These are phyloP conservation scores for Umbelopsis vinacea DNA, from an alignment of 192 early-diverging fungal species.

Conservation along the genomic window DNA sequence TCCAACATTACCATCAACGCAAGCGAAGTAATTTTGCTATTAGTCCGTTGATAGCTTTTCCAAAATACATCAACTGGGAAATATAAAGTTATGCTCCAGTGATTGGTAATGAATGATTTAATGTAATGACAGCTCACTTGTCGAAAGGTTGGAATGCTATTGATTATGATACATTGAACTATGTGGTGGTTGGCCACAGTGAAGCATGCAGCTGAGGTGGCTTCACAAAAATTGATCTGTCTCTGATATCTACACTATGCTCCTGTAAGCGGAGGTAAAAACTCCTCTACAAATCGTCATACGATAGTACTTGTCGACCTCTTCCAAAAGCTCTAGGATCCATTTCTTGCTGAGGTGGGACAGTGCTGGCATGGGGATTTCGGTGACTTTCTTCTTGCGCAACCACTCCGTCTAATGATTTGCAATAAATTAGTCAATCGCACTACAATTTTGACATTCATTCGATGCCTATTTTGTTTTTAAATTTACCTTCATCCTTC, in stretches of 20 bases:
- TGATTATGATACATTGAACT: slow-evolving; percentile 19
- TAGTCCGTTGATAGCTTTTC: neutral
- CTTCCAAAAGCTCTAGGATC: slow-evolving; percentile 12
- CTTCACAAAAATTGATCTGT: neutral
- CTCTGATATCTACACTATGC: neutral
- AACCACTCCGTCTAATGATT: slow-evolving; percentile 24
- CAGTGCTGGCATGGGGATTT: neutral
- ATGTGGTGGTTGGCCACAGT: neutral
- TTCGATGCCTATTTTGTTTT: no score
- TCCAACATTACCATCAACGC: slow-evolving; percentile 5
- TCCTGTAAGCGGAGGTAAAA: neutral
- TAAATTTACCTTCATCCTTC: slow-evolving; percentile 59
- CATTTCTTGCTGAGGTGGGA: neutral
- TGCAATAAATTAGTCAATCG: no score
- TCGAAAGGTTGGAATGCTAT: slow-evolving; percentile 1
- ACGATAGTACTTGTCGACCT: slow-evolving; percentile 5
- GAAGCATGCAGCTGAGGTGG: neutral
- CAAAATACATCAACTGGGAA: neutral
- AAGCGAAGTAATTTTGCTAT: neutral
- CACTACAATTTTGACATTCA: no score
- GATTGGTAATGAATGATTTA: neutral
- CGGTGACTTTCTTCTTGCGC: slow-evolving; percentile 19
- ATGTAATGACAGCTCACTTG: neutral
- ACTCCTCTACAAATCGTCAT: slow-evolving; percentile 5
- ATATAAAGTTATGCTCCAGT: neutral